These are phyloP conservation scores for Acanthamoeba triangularis DNA, from an alignment of 208 protist species.

Conservation along the genomic window DNA sequence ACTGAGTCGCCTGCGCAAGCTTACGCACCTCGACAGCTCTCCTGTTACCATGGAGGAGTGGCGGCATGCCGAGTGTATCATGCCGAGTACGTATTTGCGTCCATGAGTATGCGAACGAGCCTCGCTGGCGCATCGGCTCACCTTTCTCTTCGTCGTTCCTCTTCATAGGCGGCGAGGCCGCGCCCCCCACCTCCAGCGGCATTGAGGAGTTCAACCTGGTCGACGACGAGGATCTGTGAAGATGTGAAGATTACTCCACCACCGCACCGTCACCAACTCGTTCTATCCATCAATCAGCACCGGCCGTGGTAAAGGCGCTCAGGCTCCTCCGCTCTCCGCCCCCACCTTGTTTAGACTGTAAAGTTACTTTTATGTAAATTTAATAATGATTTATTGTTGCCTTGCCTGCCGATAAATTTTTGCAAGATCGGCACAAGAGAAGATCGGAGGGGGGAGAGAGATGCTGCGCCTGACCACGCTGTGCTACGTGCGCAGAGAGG, in stretches of 20 bases:
- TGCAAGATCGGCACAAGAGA: no score
- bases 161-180: not conserved
- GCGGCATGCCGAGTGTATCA: slow-evolving; percentile 71
- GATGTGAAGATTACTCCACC: not conserved
- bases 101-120: not conserved
- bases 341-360: no score
- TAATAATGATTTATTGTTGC: no score
- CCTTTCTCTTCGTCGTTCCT: not conserved
- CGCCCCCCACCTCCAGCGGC: not conserved
- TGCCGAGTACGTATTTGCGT: not conserved
- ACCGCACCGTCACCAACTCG: no score
- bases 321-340: no score
- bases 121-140: not conserved
- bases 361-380: no score
- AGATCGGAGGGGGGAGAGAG: not conserved
- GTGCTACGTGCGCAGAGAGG: slow-evolving; percentile 20
- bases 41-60: slow-evolving; percentile 75
- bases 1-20: slow-evolving; percentile 57
- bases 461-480: not conserved
- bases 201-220: slow-evolving; percentile 27
- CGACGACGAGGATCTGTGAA: slow-evolving; percentile 41
- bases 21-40: slow-evolving; percentile 64
- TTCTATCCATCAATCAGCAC: no score
- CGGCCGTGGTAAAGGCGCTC: no score
- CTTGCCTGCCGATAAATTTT: no score